Evolutionary conservation across 2,329 filamentous ascomycete species (phyloP), one percentile per base, ranked within the genome.

Genomic region (Elsinoe australis): DNA sequence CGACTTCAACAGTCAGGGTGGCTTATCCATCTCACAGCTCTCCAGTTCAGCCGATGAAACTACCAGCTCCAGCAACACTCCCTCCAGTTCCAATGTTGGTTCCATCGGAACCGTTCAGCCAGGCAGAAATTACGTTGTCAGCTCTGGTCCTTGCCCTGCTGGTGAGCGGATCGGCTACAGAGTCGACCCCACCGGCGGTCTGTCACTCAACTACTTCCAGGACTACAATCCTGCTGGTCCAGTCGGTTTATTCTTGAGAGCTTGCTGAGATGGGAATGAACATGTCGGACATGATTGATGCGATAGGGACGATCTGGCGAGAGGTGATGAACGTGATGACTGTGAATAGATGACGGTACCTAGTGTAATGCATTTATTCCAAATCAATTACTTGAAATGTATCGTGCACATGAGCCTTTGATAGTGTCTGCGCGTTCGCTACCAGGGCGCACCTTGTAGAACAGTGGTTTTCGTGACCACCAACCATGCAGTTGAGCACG

Each of bases 211-310:
- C 19, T 60, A 55, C 49, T 59, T 58, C 49, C 51, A 60, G 39
- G 56, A 58, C 49, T 57, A 47, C 34, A 50, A 55, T 49, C 48
- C 50, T 26, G 18, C 29, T 34, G 39, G 39, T 9, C 36, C 52
- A 5, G 47, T 53, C 12, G 52, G 52, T 22, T 9, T 53, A 12
- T 53, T 51, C 49, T 42, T 53, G 28, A 49, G 46, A 19, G 42
- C 52, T n/a, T 53, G 52, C 31, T 53, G 42, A 53, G 29, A 18
- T 36, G 5, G 15, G 14, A 17, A 9, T 19, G 12, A 10, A 36
- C 14, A 9, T 4, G 14, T 14, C 15, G n/a, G 14, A 9, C 1
- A 81, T 78, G 76, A 63, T 67, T 5, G 46, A 53, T 0, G 61
- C n/a, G n/a, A n/a, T n/a, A n/a, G n/a, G n/a, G n/a, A n/a, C n/a